Percentiles rank a stretch among this genome's conserved stretches.
Evolutionary conservation across 1,139 yeast species (phyloP).

Genomic region (Yamadazyma triangularis): DNA sequence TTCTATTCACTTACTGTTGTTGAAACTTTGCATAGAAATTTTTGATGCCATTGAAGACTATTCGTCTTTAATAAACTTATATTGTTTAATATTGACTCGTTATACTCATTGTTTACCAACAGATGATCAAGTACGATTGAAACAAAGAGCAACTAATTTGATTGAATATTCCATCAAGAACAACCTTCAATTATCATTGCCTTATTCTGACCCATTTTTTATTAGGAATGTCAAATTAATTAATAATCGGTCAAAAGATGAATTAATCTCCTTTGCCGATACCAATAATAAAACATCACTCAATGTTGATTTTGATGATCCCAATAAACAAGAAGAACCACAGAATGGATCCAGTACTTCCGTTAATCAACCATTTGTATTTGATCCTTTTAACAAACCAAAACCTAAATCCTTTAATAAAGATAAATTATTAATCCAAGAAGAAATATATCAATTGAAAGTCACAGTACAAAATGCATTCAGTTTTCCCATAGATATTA

Average conservation of each 20-base stretch:
- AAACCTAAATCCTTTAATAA: constrained; percentile 13
- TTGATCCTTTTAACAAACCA: constrained; percentile 27
- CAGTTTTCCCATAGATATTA: constrained; percentile 65
- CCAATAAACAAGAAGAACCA: constrained; percentile 3
- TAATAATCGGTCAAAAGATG: constrained; percentile 18
- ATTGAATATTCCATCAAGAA: constrained; percentile 3
- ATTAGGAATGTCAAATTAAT: constrained; percentile 48
- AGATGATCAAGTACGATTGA: constrained; percentile 32
- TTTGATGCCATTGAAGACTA: constrained; percentile 50
- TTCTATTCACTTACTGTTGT: constrained; percentile 51
- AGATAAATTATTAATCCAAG: constrained; percentile 45
- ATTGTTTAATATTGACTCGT: constrained; percentile 51
- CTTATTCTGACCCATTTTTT: constrained; percentile 72
- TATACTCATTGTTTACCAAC: constrained; percentile 44
- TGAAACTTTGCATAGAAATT: constrained; percentile 51
- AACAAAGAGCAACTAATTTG: constrained; percentile 23
- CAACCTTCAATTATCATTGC: constrained; percentile 15
- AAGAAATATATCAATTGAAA: constrained; percentile 50
- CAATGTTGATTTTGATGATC: constrained; percentile 2
- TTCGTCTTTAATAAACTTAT: constrained; percentile 41
- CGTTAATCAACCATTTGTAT: constrained; percentile 16
- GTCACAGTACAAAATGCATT: constrained; percentile 76
- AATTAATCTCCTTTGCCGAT: constrained; percentile 32
- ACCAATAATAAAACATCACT: constrained; percentile 11
- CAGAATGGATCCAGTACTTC: constrained; percentile 4